Base-by-base conservation (phyloP, 2,329 filamentous ascomycete genomes). In the Celoporthe dispersa region DNA sequence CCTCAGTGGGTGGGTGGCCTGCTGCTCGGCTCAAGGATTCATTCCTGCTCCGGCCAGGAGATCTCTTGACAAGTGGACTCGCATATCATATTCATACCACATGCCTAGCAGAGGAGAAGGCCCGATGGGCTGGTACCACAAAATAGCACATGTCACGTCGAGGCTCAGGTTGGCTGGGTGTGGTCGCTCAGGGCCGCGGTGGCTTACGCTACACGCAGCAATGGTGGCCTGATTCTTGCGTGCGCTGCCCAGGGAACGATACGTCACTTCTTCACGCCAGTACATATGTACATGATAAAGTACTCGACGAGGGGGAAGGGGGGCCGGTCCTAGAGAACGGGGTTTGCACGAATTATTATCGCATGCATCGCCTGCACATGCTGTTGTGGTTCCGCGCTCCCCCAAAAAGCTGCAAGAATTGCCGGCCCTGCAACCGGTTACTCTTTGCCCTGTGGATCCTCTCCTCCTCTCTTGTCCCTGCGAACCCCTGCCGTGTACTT, bases 221-320 rank as follows among this genome's bases (percentile, higher is more conserved):
- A 19, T 31, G 37, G 51, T 66, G 64, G 64, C 14, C 64, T 66
- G 64, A 66, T 66, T 41, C 33, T 22, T 59, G 25, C 64, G 12
- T 25, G 6, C 31, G 28, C 7, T n/a, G 39, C 25, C 4, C 25
- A 22, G 7, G 19, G 41, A 44, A 19, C 9, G 35, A 57, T 44
- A 41, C 51, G 64, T 66, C 64, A 66, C 41, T 57, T 35, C 31
- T 19, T 41, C n/a, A 28, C 31, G 25, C 28, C 64, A 57, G n/a
- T 12, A 55, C 14, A 55, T 28, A n/a, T n/a, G n/a, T n/a, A n/a
- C n/a, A n/a, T n/a, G n/a, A n/a, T n/a, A n/a, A n/a, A n/a, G n/a
- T n/a, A n/a, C n/a, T n/a, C n/a, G n/a, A n/a, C n/a, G n/a, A n/a
- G n/a, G 19, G 19, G 44, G 44, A 22, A 6, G 22, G 19, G 44